phyloP scores from a whole-genome alignment of 1,284 basidiomycete species.

The Pseudozyma sp. region DNA sequence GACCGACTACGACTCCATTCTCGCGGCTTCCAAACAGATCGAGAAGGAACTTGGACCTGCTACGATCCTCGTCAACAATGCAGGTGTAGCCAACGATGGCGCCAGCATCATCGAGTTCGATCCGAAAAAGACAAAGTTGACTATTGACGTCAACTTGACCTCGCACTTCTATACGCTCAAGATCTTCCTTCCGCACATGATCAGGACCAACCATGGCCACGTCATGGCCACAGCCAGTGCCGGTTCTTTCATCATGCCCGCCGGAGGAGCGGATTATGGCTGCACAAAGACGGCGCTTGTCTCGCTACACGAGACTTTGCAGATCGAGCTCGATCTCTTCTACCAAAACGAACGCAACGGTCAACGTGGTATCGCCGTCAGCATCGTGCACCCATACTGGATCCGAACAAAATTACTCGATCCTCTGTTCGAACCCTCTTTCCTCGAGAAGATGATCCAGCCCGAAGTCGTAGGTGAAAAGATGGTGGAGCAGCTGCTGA shows the following conservation, averaged over 20 bases:
- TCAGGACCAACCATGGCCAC: constrained; percentile 64
- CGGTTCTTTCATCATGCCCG: constrained; percentile 59
- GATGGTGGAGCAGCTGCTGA: constrained; percentile 33
- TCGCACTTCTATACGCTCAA: constrained; percentile 60
- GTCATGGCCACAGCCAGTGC: constrained; percentile 59
- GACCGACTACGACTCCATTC: constrained; percentile 55
- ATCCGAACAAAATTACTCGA: no score
- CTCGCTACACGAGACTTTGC: constrained; percentile 62
- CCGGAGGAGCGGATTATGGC: constrained; percentile 60
- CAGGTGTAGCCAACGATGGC: constrained; percentile 62
- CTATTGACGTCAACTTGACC: constrained; percentile 63
- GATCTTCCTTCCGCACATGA: constrained; percentile 64
- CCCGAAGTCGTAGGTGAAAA: constrained; percentile 14
- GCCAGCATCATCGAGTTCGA: constrained; percentile 51
- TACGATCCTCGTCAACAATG: constrained; percentile 51
- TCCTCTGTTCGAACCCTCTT: no score
- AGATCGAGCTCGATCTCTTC: constrained; percentile 56
- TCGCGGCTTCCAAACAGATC: constrained; percentile 47
- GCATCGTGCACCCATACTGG: constrained; percentile 43
- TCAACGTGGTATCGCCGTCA: constrained; percentile 20
- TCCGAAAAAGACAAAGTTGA: constrained; percentile 42
- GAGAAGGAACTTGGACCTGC: constrained; percentile 48
- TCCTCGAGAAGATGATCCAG: no score
- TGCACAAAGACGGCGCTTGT: constrained; percentile 61
- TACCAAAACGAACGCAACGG: constrained; percentile 50